Conservation (phyloP, 2,329 filamentous ascomycete species). For the Corynespora cassiicola region DNA sequence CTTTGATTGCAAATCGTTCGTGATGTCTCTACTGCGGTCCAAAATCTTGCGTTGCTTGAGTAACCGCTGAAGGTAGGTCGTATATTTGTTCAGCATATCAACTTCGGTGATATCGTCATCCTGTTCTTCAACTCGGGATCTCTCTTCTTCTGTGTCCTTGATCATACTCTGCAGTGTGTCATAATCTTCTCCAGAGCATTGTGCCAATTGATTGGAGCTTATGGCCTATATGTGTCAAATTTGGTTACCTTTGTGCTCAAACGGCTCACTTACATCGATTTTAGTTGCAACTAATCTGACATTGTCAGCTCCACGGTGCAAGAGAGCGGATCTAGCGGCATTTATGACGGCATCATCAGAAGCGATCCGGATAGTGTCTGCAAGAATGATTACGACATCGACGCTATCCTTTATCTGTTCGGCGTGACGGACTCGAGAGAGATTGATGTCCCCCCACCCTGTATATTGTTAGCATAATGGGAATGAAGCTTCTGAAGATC, state of each 20-base stretch:
- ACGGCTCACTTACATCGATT: constrained; percentile 26
- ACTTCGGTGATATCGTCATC: constrained; percentile 6
- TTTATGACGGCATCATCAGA: constrained; percentile 24
- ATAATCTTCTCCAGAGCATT: constrained; percentile 12
- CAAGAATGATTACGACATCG: constrained; percentile 25
- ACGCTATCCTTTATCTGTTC: constrained; percentile 25
- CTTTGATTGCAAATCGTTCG: constrained; percentile 12
- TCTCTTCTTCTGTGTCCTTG: constrained; percentile 1
- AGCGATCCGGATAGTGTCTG: constrained; percentile 23
- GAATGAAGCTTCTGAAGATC: background rate
- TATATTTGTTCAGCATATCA: constrained; percentile 12
- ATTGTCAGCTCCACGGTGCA: constrained; percentile 16
- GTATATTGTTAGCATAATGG: constrained; percentile 1
- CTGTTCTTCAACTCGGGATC: constrained; percentile 9
- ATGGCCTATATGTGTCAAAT: constrained; percentile 6
- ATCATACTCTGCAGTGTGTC: constrained; percentile 11
- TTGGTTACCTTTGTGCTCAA: background rate
- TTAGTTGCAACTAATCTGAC: constrained; percentile 31
- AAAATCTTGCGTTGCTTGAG: constrained; percentile 11
- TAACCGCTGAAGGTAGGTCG: constrained; percentile 15
- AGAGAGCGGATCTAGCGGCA: constrained; percentile 12
- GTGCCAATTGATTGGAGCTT: constrained; percentile 10
- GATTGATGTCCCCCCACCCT: constrained; percentile 32
- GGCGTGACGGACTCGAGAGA: constrained; percentile 16
- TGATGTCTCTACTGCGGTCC: constrained; percentile 15